Evolutionary conservation across 345 rosid genomes (phyloP).

Genomic region (Eucalyptus fibrosa): DNA sequence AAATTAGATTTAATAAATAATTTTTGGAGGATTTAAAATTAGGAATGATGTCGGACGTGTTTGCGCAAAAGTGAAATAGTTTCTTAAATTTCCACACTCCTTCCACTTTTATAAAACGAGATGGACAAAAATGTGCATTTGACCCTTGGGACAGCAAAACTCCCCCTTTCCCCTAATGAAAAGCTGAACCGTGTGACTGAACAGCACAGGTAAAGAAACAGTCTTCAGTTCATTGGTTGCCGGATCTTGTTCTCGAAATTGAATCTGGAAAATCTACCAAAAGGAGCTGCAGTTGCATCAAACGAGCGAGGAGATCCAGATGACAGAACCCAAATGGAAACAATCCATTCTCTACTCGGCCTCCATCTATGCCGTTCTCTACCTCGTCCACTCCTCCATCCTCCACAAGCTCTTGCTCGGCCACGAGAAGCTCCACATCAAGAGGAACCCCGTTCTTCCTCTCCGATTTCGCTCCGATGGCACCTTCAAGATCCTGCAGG

Average conservation of each 20-base stretch:
- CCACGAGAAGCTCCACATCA: conserved; percentile 26
- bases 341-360: conserved; percentile 28
- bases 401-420: conserved; percentile 21
- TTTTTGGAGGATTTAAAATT: neutral
- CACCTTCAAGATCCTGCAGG: conserved; percentile 96
- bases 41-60: neutral
- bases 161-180: neutral
- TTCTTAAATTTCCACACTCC: neutral
- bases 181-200: neutral
- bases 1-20: no score
- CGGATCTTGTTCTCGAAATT: neutral
- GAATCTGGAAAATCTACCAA: neutral
- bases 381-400: conserved; percentile 30
- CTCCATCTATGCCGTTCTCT: conserved; percentile 18
- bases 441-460: conserved; percentile 50
- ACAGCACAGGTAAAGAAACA: neutral
- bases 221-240: neutral
- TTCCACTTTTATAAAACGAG: neutral
- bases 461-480: conserved; percentile 72
- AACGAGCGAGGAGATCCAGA: neutral
- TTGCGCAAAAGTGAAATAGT: neutral
- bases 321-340: conserved; percentile 7
- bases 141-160: neutral
- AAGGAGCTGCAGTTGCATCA: neutral
- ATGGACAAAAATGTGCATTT: neutral